Evolutionary conservation across 805 yeast species (phyloP), one percentile per base, ranked within the genome.

Genomic region (Saccharomycopsis amapae): DNA sequence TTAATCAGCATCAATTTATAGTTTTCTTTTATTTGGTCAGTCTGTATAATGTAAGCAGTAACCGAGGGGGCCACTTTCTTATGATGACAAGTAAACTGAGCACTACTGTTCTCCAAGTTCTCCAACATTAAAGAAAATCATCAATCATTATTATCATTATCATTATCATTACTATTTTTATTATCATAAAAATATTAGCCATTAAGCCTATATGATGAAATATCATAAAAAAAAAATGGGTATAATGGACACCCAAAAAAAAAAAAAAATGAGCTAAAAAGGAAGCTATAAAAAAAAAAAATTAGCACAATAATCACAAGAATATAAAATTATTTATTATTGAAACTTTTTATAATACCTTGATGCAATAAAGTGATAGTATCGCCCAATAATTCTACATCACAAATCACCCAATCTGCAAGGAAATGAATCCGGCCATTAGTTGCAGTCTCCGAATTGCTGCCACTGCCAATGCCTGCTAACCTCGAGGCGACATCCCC

Each of bases 391-490:
- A 18, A 22, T 15, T 31, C 44, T n/a, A 28, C 36, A 10, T 24
- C 31, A 20, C 38, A 40, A 19, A 18, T 35, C 10, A 45, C 3
- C 10, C 44, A 10, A 19, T 45, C 48, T 2, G 37, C 48, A 3
- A 45, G 23, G 13, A 39, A 45, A 22, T 24, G 20, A 5, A 41
- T 13, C 18, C 20, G 13, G n/a, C 22, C 34, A 15, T 15, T 26
- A 12, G 15, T 24, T 33, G 15, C 22, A 23, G 7, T 22, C 9
- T 10, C 41, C 33, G 12, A 22, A 18, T 15, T 25, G 17, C 10
- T 5, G 20, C 9, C 33, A n/a, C n/a, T n/a, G 18, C n/a, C 47
- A 12, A 32, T 30, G n/a, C 18, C 24, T 23, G 15, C 40, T 28
- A 37, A 39, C 36, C 18, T 20, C 2, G 9, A 18, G 19, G 23